phyloP scores from a whole-genome alignment of 306 rosid species.

The Cucumis melo region DNA sequence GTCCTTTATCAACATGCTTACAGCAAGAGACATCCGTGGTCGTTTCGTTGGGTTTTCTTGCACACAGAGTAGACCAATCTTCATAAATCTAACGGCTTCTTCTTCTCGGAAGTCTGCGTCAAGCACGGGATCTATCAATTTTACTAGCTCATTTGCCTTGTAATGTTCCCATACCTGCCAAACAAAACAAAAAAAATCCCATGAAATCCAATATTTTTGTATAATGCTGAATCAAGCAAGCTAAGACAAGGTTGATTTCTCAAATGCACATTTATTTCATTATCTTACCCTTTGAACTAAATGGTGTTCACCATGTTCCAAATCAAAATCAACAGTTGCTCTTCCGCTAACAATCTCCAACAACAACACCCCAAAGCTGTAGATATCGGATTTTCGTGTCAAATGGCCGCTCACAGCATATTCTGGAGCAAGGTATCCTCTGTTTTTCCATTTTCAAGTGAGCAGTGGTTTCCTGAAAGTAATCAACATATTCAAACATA shows the following conservation, averaged over 20 bases:
- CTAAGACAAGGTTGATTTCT: background rate
- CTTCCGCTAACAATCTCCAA: conserved; percentile 63
- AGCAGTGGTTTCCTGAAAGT: conserved; percentile 12
- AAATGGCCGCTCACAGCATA: conserved; percentile 73
- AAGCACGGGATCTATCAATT: conserved; percentile 49
- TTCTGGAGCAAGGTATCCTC: conserved; percentile 96
- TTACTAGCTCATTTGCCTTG: conserved; percentile 18
- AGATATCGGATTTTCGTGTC: conserved; percentile 81
- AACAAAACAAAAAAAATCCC: background rate
- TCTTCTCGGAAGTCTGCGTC: conserved; percentile 19
- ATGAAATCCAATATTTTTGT: background rate
- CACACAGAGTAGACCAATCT: conserved; percentile 72
- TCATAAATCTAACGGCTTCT: conserved; percentile 49
- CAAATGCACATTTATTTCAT: background rate
- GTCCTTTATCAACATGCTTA: conserved; percentile 29
- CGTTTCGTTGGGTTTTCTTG: conserved; percentile 55
- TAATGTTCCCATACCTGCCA: conserved; percentile 75
- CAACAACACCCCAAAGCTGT: conserved; percentile 74
- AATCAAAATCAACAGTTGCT: conserved; percentile 38
- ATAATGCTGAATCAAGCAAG: background rate
- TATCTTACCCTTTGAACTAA: conserved; percentile 71
- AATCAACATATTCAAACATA: background rate
- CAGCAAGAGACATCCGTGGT: conserved; percentile 49
- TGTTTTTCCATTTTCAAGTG: conserved; percentile 15
- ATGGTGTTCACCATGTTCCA: conserved; percentile 45